phyloP scores from a whole-genome alignment of 768 basidiomycete species.

The Mycena haematopus region DNA sequence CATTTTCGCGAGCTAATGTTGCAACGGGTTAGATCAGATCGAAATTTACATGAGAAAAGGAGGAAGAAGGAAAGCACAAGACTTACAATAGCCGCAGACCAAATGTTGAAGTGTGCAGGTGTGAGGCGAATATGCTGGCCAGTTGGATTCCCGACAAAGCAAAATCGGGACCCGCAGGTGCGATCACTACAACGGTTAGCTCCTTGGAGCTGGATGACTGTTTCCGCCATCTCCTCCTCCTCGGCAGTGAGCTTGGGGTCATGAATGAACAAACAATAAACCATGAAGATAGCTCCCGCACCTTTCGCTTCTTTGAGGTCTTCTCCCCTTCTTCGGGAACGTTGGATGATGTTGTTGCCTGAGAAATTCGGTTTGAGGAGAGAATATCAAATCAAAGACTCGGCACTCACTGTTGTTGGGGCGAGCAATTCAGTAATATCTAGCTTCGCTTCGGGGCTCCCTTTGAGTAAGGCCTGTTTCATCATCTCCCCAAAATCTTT shows the following conservation, averaged over 20 bases:
- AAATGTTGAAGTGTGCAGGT: neutral
- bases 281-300: neutral
- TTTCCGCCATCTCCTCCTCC: neutral
- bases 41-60: no score
- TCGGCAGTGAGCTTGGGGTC: neutral
- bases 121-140: neutral
- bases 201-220: neutral
- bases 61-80: neutral
- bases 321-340: no score
- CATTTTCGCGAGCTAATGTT: neutral
- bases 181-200: neutral
- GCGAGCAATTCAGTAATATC: no score
- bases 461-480: no score
- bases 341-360: no score
- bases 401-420: no score
- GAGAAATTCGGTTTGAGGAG: no score
- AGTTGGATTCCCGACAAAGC: neutral
- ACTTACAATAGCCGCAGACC: neutral
- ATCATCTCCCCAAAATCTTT: no score
- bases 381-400: no score
- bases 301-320: neutral
- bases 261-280: neutral
- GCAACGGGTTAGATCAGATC: neutral
- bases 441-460: neutral
- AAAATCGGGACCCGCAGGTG: neutral